Evolutionary conservation across 2,329 filamentous ascomycete species (phyloP), one percentile per base, ranked within the genome.

Genomic region (Aspergillus puulaauensis): DNA sequence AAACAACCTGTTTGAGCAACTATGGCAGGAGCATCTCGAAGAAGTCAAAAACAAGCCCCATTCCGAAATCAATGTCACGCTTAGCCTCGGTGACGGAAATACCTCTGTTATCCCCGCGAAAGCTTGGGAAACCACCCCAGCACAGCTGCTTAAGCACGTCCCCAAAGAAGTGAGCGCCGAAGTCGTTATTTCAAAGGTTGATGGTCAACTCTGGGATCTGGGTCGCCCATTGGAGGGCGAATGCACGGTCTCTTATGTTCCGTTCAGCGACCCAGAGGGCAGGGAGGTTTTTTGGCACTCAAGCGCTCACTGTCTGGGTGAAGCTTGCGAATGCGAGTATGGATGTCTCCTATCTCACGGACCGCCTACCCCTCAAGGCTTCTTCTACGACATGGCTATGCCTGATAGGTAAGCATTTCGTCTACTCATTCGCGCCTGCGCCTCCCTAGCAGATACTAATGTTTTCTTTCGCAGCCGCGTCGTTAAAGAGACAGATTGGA

Each of bases 271-370:
- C 74, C 70, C 74, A 2, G 77, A 90, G 77, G 93, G 91, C 69
- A 93, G 95, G 79, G 91, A 91, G 74, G 93, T 98, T 56, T 99
- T 97, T 80, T 99, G 93, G 93, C 95, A 98, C 77, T 96, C 91
- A 19, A 93, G 89, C 68, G 95, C 95, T 45, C 95, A 99, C 75
- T 88, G 96, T 64, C 85, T 99, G n/a, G 95, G 95, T 66, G 95
- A 98, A 77, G 93, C 93, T 59, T 90, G 89, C 50, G 95, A 99
- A 78, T 85, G 90, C 70, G 85, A 92, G 68, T 99, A 92, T 72
- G 91, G 92, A 59, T 97, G 93, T 78, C 88, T 90, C 68, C 85
- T 97, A 46, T 97, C 92, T 75, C 96, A 97, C 73, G 95, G 95
- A 23, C 95, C 95, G 35, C 95, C 91, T 9, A 92, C 93, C 45